Evolutionary conservation across 371 early-diverging fungal genomes (phyloP).

Genomic region (Mortierella sp.): DNA sequence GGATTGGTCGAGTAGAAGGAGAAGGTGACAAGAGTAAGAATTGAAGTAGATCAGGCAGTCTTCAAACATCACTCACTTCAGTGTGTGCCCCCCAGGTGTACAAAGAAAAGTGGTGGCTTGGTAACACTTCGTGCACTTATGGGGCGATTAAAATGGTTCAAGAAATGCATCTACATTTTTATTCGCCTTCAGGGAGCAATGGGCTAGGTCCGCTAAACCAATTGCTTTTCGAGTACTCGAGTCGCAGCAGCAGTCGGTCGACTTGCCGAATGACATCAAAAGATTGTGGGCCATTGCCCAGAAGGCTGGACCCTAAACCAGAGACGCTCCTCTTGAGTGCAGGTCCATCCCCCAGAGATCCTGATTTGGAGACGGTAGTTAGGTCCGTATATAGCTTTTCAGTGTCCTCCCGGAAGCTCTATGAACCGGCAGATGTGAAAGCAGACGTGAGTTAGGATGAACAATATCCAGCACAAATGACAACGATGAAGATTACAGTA

Average conservation of each 20-base stretch:
- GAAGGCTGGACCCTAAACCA: conserved; percentile 43
- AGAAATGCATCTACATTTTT: neutral
- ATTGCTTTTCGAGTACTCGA: conserved; percentile 73
- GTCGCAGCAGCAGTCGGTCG: conserved; percentile 71
- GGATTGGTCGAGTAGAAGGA: neutral
- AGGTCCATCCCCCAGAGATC: conserved; percentile 42
- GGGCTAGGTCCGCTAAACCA: conserved; percentile 25
- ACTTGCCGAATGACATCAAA: conserved; percentile 64
- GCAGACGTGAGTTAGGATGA: neutral
- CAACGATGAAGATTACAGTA: neutral
- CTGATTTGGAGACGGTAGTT: conserved; percentile 55
- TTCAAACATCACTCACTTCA: neutral
- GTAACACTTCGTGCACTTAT: neutral
- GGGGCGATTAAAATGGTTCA: neutral
- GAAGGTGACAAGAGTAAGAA: neutral
- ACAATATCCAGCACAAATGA: conserved; percentile 21
- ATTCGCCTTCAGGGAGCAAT: neutral
- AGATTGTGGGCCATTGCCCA: conserved; percentile 38
- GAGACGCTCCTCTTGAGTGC: conserved; percentile 30
- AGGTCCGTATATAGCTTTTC: conserved; percentile 68
- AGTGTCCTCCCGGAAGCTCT: conserved; percentile 68
- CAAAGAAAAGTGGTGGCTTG: conserved; percentile 6
- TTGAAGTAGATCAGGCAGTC: conserved; percentile 3
- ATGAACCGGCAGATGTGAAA: neutral
- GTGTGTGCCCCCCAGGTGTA: neutral